Conservation (phyloP, 345 rosid species). For the Populus nigra region DNA sequence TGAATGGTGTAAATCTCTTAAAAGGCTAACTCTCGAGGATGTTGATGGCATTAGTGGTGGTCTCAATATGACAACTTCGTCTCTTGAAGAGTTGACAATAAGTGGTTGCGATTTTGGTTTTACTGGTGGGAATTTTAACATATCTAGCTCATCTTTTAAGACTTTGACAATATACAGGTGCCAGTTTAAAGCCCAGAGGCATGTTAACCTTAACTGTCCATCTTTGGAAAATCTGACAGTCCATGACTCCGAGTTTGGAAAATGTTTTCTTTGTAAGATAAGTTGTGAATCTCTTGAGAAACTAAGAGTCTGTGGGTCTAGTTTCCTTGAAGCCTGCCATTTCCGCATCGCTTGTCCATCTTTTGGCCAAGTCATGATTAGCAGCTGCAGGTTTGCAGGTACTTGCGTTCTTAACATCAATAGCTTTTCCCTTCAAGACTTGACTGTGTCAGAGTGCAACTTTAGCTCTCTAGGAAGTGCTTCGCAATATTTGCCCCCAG, state of each 20-base stretch:
- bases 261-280: too few species aligned
- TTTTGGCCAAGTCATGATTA: not conserved
- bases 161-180: not conserved
- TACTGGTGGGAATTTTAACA: not conserved
- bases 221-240: conserved; percentile 9
- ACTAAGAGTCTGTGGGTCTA: not conserved
- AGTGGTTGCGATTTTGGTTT: not conserved
- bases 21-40: conserved; percentile 1
- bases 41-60: not conserved
- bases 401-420: conserved; percentile 1
- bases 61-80: not conserved
- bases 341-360: not conserved
- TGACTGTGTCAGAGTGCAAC: conserved; percentile 10
- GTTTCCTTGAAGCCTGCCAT: not conserved
- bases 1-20: conserved; percentile 4
- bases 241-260: not conserved
- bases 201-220: not conserved
- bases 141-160: conserved; percentile 11
- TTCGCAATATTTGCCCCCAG: not conserved
- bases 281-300: not conserved
- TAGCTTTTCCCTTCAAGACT: not conserved
- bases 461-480: not conserved
- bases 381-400: conserved; percentile 1
- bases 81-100: conserved; percentile 12
- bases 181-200: not conserved